Evolutionary conservation across 768 basidiomycete species (phyloP).

Genomic region (Tylopilus sp.): DNA sequence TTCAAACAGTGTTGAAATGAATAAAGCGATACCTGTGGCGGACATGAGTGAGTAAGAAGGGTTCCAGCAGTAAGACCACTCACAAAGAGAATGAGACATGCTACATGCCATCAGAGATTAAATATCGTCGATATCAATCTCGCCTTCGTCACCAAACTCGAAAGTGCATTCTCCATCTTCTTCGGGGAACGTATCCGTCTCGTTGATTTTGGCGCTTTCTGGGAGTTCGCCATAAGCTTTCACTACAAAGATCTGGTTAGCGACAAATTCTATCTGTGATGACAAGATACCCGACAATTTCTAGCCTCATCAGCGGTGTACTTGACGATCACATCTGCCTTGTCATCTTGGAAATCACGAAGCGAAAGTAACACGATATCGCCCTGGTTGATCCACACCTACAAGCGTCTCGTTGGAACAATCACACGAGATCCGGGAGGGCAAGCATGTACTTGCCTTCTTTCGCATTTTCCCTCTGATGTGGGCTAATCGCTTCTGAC

Average conservation of each 20-base stretch:
- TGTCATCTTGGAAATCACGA: conserved; percentile 98
- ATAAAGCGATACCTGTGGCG: conserved; percentile 9
- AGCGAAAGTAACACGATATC: conserved; percentile 93
- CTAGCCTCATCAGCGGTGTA: conserved; percentile 96
- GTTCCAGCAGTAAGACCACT: not conserved
- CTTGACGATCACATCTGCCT: conserved; percentile 99
- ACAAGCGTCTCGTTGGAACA: conserved; percentile 3
- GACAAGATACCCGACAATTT: conserved; percentile 47
- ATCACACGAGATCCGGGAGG: not conserved
- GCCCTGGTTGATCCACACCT: conserved; percentile 99
- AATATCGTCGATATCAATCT: conserved; percentile 89
- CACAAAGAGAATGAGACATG: conserved; percentile 12
- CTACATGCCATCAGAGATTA: conserved; percentile 34
- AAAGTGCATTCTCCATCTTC: conserved; percentile 88
- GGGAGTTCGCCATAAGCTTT: conserved; percentile 99
- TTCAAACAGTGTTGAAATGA: conserved; percentile 9
- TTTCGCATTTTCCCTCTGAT: conserved; percentile 99
- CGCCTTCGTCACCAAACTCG: conserved; percentile 87
- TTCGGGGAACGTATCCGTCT: conserved; percentile 90
- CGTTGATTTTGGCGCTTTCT: conserved; percentile 94
- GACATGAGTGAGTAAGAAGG: conserved; percentile 1
- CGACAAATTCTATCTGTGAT: conserved; percentile 1
- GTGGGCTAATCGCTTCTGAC: conserved; percentile 95
- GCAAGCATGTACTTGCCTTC: conserved; percentile 59
- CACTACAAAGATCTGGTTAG: conserved; percentile 42